Evolutionary conservation across 2,329 filamentous ascomycete species (phyloP).

Genomic region (Aureobasidium subglaciale): DNA sequence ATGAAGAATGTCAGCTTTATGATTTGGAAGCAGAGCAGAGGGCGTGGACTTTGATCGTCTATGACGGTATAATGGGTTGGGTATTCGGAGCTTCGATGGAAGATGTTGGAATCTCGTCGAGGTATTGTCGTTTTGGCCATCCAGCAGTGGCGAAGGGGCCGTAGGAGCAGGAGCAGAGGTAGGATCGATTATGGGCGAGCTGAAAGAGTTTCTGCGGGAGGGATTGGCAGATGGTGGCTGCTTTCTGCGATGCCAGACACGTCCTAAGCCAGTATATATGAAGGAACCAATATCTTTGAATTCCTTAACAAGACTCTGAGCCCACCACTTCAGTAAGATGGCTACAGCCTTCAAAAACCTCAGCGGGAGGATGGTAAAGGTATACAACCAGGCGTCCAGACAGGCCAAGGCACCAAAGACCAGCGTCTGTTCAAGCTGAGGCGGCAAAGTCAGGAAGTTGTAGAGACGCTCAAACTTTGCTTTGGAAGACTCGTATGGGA

Average conservation of each 20-base stretch:
- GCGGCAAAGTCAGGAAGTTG: conserved; percentile 79
- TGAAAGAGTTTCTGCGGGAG: conserved; percentile 19
- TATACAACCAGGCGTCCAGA: conserved; percentile 92
- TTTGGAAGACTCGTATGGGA: conserved; percentile 84
- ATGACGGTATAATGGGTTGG: conserved; percentile 43
- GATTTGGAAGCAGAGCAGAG: conserved; percentile 74
- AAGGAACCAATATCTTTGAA: conserved; percentile 64
- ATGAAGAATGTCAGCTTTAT: conserved; percentile 93
- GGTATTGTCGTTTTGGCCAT: neutral
- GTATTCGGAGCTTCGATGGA: conserved; percentile 4
- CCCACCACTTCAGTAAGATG: conserved; percentile 74
- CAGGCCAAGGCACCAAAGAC: conserved; percentile 86
- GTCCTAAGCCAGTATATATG: conserved; percentile 70
- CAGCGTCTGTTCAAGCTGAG: conserved; percentile 74
- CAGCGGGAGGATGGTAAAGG: conserved; percentile 88
- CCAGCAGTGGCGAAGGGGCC: neutral
- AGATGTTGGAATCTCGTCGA: conserved; percentile 2
- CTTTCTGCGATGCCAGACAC: conserved; percentile 58
- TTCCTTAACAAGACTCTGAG: conserved; percentile 64
- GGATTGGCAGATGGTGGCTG: conserved; percentile 8
- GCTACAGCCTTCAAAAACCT: conserved; percentile 75
- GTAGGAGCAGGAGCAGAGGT: neutral
- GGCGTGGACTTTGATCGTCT: conserved; percentile 75
- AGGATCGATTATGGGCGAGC: neutral
- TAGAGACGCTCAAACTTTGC: conserved; percentile 86